Conservation (phyloP, 2,329 filamentous ascomycete genomes). For the Calonectria pauciramosa region DNA sequence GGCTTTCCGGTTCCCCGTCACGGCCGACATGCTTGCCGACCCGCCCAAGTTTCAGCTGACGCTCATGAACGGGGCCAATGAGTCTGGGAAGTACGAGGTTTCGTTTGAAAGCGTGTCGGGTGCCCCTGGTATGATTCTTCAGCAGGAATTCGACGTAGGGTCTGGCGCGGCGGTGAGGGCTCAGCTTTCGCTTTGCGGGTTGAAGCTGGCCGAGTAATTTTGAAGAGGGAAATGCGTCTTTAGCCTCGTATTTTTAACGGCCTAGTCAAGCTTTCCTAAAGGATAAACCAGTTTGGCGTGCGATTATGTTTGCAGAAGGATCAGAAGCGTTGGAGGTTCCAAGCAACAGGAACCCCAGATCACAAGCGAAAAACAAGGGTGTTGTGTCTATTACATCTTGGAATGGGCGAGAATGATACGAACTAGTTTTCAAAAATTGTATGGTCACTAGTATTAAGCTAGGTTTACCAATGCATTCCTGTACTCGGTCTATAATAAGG, state of each 20-base stretch:
- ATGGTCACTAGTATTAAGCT: no score
- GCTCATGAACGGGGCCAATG: constrained; percentile 32
- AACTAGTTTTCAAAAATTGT: background rate
- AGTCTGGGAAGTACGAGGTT: constrained; percentile 35
- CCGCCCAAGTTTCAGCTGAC: constrained; percentile 35
- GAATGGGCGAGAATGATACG: background rate
- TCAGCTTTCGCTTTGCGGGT: constrained; percentile 35
- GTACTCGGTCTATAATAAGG: no score
- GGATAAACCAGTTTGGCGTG: background rate
- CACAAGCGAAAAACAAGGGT: background rate
- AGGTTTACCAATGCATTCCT: no score
- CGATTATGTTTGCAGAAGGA: background rate
- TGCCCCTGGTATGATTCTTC: constrained; percentile 29
- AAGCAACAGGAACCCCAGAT: background rate
- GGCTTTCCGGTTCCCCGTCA: constrained; percentile 41
- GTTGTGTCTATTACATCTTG: background rate
- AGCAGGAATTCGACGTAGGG: constrained; percentile 38
- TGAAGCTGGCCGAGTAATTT: constrained; percentile 35
- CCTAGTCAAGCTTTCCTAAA: background rate
- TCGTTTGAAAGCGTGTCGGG: constrained; percentile 29
- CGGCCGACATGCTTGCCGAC: constrained; percentile 31
- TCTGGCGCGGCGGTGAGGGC: constrained; percentile 37
- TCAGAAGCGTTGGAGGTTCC: background rate
- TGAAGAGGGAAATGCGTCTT: background rate
- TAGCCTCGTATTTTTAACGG: no score